A percentile compares a stretch with the other conserved stretches of the same genome.
phyloP scores from a whole-genome alignment of 192 early-diverging fungal species.

The Umbelopsis sp. region DNA sequence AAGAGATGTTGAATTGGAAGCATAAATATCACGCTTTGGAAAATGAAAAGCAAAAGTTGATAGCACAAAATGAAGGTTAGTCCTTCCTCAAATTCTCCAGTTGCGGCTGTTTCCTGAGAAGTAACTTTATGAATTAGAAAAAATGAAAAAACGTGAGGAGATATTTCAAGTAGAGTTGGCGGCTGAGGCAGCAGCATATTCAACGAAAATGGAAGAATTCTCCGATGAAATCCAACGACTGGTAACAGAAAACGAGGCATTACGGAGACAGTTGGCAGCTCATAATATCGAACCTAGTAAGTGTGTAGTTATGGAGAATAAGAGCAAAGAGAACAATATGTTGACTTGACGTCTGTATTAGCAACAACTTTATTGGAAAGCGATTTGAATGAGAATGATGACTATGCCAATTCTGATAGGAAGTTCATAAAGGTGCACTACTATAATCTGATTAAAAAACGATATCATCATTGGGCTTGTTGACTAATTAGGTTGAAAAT shows the following conservation, averaged over 20 bases:
- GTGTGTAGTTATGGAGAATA: neutral
- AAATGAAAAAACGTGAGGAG: neutral
- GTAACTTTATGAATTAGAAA: neutral
- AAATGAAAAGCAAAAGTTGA: neutral
- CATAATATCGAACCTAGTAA: conserved; percentile 1
- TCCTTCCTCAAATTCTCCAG: too few species aligned
- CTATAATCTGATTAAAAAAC: neutral
- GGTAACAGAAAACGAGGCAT: conserved; percentile 1
- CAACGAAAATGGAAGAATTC: conserved; percentile 7
- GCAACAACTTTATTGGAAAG: neutral
- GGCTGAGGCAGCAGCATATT: neutral
- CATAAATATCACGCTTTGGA: conserved; percentile 14
- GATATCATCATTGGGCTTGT: neutral
- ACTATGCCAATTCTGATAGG: neutral
- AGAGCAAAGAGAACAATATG: too few species aligned
- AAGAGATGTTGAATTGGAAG: conserved; percentile 17
- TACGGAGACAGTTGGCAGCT: neutral
- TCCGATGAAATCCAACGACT: conserved; percentile 1
- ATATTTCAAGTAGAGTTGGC: neutral
- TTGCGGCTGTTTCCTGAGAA: neutral
- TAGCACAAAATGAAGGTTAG: neutral
- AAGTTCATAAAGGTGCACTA: neutral
- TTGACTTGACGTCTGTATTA: neutral
- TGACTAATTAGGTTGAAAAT: neutral
- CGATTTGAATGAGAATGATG: too few species aligned